Evolutionary conservation across 2,329 filamentous ascomycete species (phyloP), one percentile per base, ranked within the genome.

Genomic region (Lecanoromycetidae sp.): DNA sequence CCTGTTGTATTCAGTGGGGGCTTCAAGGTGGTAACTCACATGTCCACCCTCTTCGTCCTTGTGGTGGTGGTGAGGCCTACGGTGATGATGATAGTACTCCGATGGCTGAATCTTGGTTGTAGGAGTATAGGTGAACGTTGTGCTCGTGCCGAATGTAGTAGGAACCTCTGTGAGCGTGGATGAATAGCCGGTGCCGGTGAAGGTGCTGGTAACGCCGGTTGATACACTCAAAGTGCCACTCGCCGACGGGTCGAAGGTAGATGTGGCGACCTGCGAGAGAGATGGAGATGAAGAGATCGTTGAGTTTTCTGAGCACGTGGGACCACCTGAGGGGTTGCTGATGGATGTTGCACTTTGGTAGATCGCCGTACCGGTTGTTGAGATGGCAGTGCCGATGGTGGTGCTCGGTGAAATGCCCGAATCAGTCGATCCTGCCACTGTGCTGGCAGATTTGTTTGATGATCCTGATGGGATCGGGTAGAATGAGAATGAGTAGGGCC

Each of bases 31-130:
- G n/a, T n/a, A n/a, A 15, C 30, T 33, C 12, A 33, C 30, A 33
- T 33, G 8, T 33, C 19, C 30, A n/a, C 30, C 7, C 4, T 33
- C 30, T 2, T 8, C 30, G 13, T 37, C 6, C 19, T 13, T n/a
- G 2, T 12, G 19, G 19, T 37, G 10, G 13, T 35, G 42, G 13
- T 37, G 26, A 4, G 44, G 44, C 29, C 36, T 41, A 15, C 30
- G 27, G 33, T 47, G 44, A 40, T 42, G 44, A 19, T 29, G 36
- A 15, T n/a, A 47, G 26, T 47, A 47, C n/a, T 47, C 44, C 4
- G 23, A 5, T n/a, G 44, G 44, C 36, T 30, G 19, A 13, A 26
- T 40, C 34, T 32, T 43, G 26, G 30, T 41, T 3, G 36, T 30
- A 7, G 29, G 27, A 3, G 44, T 41, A 22, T 32, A 41, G 4